phyloP scores from a whole-genome alignment of 352 stramenopile genomes.

The Phytophthora constricta region DNA sequence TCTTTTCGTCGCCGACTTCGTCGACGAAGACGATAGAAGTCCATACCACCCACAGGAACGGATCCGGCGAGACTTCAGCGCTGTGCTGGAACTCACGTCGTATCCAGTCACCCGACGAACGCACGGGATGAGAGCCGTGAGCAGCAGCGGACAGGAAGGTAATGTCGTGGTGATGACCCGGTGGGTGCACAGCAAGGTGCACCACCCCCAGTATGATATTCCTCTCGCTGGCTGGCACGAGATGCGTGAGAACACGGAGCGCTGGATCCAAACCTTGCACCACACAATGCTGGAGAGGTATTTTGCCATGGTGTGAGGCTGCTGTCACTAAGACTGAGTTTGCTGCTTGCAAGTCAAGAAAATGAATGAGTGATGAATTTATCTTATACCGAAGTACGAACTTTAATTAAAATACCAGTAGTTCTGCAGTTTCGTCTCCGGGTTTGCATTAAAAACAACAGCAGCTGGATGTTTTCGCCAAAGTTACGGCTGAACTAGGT shows the following conservation, averaged over 20 bases:
- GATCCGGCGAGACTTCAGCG: constrained; percentile 46
- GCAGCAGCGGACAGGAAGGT: constrained; percentile 5
- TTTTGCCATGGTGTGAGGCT: constrained; percentile 19
- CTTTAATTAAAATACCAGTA: too few relatives aligned
- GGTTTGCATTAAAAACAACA: too few relatives aligned
- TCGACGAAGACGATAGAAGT: constrained; percentile 48
- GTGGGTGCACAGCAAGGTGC: constrained; percentile 36
- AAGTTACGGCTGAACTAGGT: too few relatives aligned
- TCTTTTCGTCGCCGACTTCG: constrained; percentile 46
- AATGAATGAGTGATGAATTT: too few relatives aligned
- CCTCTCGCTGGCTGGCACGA: constrained; percentile 33
- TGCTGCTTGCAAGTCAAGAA: background rate
- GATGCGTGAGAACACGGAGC: constrained; percentile 35
- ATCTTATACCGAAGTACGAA: too few relatives aligned
- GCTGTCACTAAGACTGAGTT: background rate
- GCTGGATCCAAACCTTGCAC: constrained; percentile 35
- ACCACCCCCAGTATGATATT: constrained; percentile 35
- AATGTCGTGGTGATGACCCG: constrained; percentile 36
- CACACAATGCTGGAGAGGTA: constrained; percentile 31
- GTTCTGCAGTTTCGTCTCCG: too few relatives aligned
- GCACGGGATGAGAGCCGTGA: constrained; percentile 6
- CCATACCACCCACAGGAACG: constrained; percentile 47
- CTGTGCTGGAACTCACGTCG: constrained; percentile 28
- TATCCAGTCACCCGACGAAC: constrained; percentile 21
- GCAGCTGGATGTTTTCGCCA: too few relatives aligned